phyloP scores from a whole-genome alignment of 768 basidiomycete genomes.

The Boletus tomentosulus region DNA sequence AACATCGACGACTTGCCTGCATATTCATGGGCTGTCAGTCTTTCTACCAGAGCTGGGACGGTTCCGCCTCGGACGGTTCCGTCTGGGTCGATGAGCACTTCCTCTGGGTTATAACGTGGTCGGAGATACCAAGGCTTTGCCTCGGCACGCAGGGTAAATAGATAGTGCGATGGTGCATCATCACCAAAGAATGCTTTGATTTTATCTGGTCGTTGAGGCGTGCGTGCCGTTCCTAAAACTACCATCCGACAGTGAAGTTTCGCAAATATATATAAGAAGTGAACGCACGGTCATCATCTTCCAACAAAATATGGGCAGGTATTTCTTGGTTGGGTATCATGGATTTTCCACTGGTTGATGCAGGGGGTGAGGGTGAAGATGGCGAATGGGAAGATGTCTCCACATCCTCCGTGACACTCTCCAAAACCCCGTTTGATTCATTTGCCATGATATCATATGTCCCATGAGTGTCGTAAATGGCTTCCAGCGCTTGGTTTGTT shows the following conservation, averaged over 20 bases:
- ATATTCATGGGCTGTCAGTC: constrained; percentile 62
- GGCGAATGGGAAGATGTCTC: neutral
- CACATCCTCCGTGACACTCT: constrained; percentile 9
- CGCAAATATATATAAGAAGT: neutral
- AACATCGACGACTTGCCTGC: constrained; percentile 39
- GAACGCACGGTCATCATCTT: constrained; percentile 19
- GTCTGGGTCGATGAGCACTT: constrained; percentile 61
- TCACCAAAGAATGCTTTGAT: constrained; percentile 49
- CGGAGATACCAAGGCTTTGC: constrained; percentile 58
- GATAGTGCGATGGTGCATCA: constrained; percentile 43
- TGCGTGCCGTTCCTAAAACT: constrained; percentile 16
- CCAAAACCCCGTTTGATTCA: constrained; percentile 9
- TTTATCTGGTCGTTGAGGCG: constrained; percentile 33
- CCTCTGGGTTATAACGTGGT: constrained; percentile 49
- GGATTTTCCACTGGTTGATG: constrained; percentile 12
- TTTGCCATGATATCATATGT: constrained; percentile 6
- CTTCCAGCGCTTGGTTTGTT: constrained; percentile 17
- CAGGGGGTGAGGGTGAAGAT: constrained; percentile 5
- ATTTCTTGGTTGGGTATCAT: neutral
- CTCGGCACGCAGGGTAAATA: constrained; percentile 38
- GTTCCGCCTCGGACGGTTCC: constrained; percentile 62
- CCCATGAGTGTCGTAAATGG: constrained; percentile 12
- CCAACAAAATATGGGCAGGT: neutral
- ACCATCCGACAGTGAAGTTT: constrained; percentile 1
- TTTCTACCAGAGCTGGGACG: constrained; percentile 54